Conservation (phyloP, 73 alveolate species). For the Effrenium voratum region DNA sequence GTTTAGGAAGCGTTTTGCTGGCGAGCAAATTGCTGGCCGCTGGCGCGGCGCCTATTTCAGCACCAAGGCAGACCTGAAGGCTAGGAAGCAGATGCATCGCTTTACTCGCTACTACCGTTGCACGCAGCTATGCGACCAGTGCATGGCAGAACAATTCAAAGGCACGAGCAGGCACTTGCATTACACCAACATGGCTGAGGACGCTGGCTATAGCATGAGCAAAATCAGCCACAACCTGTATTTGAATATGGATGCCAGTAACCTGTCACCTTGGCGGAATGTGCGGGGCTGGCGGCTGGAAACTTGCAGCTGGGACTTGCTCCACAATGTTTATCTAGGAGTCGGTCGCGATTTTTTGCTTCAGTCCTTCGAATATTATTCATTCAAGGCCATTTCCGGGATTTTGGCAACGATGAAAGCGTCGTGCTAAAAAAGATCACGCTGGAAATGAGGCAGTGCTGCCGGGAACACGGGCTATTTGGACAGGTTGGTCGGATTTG, state of each 20-base stretch:
- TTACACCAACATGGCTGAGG: background rate
- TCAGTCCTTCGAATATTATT: background rate
- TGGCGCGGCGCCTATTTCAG: no score
- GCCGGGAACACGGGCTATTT: no score
- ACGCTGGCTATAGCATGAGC: background rate
- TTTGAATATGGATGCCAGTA: background rate
- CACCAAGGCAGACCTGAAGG: no score
- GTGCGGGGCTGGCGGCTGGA: background rate
- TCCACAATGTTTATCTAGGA: slow-evolving; percentile 16
- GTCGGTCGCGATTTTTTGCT: background rate
- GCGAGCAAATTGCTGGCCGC: no score
- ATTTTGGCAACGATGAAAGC: no score
- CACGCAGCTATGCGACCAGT: slow-evolving; percentile 30
- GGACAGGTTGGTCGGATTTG: no score
- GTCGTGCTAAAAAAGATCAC: no score
- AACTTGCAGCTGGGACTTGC: background rate
- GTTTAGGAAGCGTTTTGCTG: no score
- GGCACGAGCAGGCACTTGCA: background rate
- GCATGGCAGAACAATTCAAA: background rate
- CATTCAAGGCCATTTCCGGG: no score
- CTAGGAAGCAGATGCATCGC: no score
- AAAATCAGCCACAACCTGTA: background rate
- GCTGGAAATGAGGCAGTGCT: no score
- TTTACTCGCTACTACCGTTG: no score
- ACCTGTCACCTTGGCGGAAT: background rate